Evolutionary conservation across 2,329 filamentous ascomycete genomes (phyloP).

Genomic region (Polytolypa hystricis): DNA sequence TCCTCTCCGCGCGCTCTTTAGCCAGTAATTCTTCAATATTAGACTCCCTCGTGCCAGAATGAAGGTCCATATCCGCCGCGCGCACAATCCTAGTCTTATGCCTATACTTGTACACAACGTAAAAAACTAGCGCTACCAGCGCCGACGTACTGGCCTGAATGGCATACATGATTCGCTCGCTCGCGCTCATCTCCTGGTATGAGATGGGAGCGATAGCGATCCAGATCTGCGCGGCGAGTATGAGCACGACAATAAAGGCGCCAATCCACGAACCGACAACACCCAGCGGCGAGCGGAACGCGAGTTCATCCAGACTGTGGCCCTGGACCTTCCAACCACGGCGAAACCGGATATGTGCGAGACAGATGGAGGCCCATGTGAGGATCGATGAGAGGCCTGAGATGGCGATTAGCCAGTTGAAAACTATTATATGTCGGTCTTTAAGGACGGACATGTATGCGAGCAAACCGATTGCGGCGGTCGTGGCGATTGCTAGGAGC

Average conservation of each 20-base stretch:
- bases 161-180: conserved; percentile 40
- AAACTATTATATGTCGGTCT: conserved; percentile 47
- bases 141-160: conserved; percentile 36
- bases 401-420: conserved; percentile 53
- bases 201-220: conserved; percentile 53
- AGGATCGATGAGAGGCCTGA: conserved; percentile 53
- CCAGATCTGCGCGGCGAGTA: conserved; percentile 74
- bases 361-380: conserved; percentile 37
- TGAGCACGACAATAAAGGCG: conserved; percentile 50
- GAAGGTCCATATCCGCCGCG: conserved; percentile 15
- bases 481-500: conserved; percentile 51
- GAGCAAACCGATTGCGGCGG: conserved; percentile 63
- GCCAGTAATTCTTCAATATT: conserved; percentile 59
- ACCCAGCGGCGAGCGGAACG: conserved; percentile 36
- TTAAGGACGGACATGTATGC: conserved; percentile 61
- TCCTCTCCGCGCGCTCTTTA: conserved; percentile 65
- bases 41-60: conserved; percentile 16
- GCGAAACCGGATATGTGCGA: conserved; percentile 38
- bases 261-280: conserved; percentile 50
- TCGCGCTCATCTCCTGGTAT: conserved; percentile 23
- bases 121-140: conserved; percentile 30
- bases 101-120: conserved; percentile 17
- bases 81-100: conserved; percentile 15
- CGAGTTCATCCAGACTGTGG: conserved; percentile 23
- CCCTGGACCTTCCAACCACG: conserved; percentile 31